Evolutionary conservation across 768 basidiomycete genomes (phyloP), one percentile per base, ranked within the genome.

Genomic region (Lactarius trivialis): DNA sequence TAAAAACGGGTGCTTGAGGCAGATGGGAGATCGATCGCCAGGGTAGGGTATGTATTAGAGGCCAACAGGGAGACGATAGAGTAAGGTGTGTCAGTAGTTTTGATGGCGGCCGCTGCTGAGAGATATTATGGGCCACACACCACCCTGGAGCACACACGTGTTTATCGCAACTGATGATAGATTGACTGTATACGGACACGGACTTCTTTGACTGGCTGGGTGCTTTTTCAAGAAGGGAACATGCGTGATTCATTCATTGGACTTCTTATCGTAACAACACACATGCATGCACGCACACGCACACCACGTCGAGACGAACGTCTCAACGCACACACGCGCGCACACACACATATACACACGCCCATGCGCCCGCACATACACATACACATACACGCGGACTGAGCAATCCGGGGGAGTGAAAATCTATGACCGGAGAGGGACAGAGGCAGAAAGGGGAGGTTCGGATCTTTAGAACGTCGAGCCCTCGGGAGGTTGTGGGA

Each of bases 401-500:
- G 50, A 48, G n/a, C 43, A 58, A 54, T 45, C 56, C 33, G 56
- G 15, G 45, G 7, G 8, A 34, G 28, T 6, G 19, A 37, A 53
- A 52, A 62, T 62, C 61, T 63, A 63, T 63, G 51, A 58, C 43
- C 21, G 41, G 48, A 21, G 51, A 15, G 15, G 28, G n/a, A 28
- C 14, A 24, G 21, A 24, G 50, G 21, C 6, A 5, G 32, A 7
- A 39, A 5, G 19, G 14, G 9, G 1, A 12, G 30, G 54, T 39
- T 28, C 11, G 30, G 33, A 34, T 2, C 7, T 68, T 65, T 5
- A 87, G 75, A 91, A 91, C 50, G 71, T 82, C 64, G 81, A 85
- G 65, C 93, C 93, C 72, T 99, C 97, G 19, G 88, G 84, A 3
- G 97, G 97, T 75, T 99, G 97, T 36, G 93, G 91, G 39, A 95